Evolutionary conservation across 352 stramenopile species (phyloP).

Genomic region (Phytophthora multivora): DNA sequence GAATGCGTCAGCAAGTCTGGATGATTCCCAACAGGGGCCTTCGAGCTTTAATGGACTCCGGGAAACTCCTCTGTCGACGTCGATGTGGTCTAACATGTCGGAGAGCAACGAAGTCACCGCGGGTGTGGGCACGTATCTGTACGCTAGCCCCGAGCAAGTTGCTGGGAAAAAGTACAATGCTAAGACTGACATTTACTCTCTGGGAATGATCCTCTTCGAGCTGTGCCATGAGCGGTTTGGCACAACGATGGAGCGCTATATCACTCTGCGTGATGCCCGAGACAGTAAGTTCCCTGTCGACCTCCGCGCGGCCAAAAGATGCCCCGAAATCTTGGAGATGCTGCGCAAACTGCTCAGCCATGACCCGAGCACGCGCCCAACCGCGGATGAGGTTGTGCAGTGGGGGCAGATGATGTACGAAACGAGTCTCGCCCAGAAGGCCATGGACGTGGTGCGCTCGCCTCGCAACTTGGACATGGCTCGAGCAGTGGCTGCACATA

Average conservation of each 20-base stretch:
- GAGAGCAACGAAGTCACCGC: conserved; percentile 86
- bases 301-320: conserved; percentile 55
- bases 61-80: conserved; percentile 49
- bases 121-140: conserved; percentile 91
- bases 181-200: conserved; percentile 91
- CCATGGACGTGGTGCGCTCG: conserved; percentile 57
- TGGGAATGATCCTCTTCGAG: conserved; percentile 93
- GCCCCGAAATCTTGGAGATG: conserved; percentile 76
- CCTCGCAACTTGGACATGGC: conserved; percentile 42
- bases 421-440: conserved; percentile 56
- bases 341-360: conserved; percentile 61
- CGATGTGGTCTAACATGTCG: conserved; percentile 72
- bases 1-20: conserved; percentile 38
- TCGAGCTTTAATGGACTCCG: conserved; percentile 24
- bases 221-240: conserved; percentile 88
- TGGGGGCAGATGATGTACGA: conserved; percentile 85
- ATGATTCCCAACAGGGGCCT: conserved; percentile 37
- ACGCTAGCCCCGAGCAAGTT: conserved; percentile 91
- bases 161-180: conserved; percentile 91
- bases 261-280: conserved; percentile 76
- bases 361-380: conserved; percentile 57
- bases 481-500: conserved; percentile 17
- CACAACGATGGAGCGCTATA: conserved; percentile 91
- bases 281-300: conserved; percentile 68
- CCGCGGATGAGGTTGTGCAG: conserved; percentile 67